Percentiles rank a stretch among this genome's conserved stretches.
Conservation (phyloP, 2,329 filamentous ascomycete species). For the Aulographum hederae region DNA sequence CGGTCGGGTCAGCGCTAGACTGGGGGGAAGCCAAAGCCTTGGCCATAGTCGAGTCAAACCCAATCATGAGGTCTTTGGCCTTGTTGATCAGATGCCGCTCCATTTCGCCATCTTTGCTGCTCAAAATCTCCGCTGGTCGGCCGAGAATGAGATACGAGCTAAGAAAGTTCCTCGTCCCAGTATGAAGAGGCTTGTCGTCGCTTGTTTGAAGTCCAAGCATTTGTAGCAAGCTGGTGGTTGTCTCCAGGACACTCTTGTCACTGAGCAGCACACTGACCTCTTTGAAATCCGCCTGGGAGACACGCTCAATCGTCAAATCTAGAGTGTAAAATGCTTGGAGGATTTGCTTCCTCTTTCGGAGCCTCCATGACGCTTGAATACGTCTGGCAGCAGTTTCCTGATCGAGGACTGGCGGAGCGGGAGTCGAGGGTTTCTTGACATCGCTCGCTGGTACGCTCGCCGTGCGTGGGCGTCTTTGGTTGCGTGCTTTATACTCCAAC, state of each 20-base stretch:
- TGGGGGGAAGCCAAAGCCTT: conserved; percentile 47
- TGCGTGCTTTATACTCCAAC: conserved; percentile 32
- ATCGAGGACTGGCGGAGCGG: conserved; percentile 21
- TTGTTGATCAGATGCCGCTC: conserved; percentile 59
- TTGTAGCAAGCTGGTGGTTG: conserved; percentile 48
- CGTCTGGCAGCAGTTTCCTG: conserved; percentile 43
- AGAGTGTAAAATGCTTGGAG: conserved; percentile 49
- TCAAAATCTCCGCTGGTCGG: conserved; percentile 61
- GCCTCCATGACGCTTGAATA: conserved; percentile 56
- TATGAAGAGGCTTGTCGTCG: conserved; percentile 44
- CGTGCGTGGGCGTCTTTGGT: conserved; percentile 38
- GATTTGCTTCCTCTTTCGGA: conserved; percentile 35
- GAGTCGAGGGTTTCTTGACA: conserved; percentile 13
- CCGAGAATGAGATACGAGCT: conserved; percentile 66
- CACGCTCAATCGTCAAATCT: conserved; percentile 50
- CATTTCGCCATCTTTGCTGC: conserved; percentile 51
- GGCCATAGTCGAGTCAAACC: conserved; percentile 57
- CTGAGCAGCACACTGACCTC: conserved; percentile 51
- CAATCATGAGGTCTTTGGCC: conserved; percentile 57
- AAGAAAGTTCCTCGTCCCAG: conserved; percentile 42
- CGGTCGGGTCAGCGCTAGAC: conserved; percentile 44
- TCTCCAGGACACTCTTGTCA: conserved; percentile 44
- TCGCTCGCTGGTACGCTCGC: conserved; percentile 18
- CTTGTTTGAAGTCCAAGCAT: conserved; percentile 43
- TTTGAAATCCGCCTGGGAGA: conserved; percentile 54